phyloP scores from a whole-genome alignment of 306 rosid species.

The Boehmeria nivea region DNA sequence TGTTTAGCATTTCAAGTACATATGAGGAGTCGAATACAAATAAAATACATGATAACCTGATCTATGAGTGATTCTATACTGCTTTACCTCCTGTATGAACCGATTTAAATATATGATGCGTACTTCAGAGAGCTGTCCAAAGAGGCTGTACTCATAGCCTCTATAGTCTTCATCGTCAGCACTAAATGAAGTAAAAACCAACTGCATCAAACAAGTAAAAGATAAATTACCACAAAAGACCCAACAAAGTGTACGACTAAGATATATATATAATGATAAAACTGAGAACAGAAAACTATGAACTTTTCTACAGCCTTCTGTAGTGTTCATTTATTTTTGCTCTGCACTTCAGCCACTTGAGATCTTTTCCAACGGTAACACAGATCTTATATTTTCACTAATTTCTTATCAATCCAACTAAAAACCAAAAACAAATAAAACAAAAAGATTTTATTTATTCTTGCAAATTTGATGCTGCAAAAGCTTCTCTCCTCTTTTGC shows the following conservation, averaged over 20 bases:
- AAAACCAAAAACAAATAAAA: neutral
- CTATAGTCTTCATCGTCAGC: conserved; percentile 75
- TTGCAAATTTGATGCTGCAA: neutral
- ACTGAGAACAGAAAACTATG: neutral
- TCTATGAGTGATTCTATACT: neutral
- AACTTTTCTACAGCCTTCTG: neutral
- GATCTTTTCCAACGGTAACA: neutral
- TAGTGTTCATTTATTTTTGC: neutral
- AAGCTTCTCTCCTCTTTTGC: neutral
- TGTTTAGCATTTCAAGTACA: conserved; percentile 20
- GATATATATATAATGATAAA: no score
- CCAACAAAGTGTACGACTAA: neutral
- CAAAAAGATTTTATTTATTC: neutral
- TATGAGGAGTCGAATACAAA: conserved; percentile 6
- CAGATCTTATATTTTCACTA: neutral
- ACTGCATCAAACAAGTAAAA: conserved; percentile 45
- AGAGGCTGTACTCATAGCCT: conserved; percentile 86
- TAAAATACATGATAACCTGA: conserved; percentile 4
- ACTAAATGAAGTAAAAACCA: conserved; percentile 72
- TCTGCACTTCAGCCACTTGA: neutral
- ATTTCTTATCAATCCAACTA: neutral
- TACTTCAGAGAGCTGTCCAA: conserved; percentile 94
- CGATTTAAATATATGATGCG: conserved; percentile 88
- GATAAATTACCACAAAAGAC: conserved; percentile 12
- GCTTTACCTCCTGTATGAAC: conserved; percentile 84